These are phyloP conservation scores for Guadua angustifolia DNA, from an alignment of 176 grass and related monocot species.

Conservation along the genomic window DNA sequence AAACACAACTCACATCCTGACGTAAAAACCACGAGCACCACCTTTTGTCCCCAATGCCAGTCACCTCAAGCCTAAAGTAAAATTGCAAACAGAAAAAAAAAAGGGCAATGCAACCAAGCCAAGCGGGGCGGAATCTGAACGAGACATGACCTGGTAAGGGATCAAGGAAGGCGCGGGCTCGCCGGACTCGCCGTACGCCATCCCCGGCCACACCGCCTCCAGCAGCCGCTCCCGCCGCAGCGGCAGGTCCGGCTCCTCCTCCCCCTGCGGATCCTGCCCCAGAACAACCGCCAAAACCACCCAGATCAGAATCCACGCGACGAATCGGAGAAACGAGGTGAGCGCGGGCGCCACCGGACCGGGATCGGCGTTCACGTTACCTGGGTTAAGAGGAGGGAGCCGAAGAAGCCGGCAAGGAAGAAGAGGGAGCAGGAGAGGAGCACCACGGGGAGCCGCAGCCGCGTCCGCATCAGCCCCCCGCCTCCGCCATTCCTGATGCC, in stretches of 20 bases:
- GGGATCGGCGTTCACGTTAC: conserved; percentile 5
- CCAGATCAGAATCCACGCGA: conserved; percentile 35
- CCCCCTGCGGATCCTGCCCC: conserved; percentile 50
- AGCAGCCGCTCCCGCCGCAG: conserved; percentile 53
- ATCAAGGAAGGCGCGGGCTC: conserved; percentile 51
- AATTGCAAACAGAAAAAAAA: background rate
- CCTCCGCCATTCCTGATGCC: conserved; percentile 40
- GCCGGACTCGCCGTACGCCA: conserved; percentile 71
- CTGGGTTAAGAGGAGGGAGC: conserved; percentile 72
- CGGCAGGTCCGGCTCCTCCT: conserved; percentile 49
- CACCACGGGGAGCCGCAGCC: conserved; percentile 70
- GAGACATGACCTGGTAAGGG: conserved; percentile 61
- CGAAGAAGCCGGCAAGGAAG: conserved; percentile 88
- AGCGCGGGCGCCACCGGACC: background rate
- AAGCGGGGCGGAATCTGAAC: background rate
- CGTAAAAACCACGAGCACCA: conserved; percentile 9
- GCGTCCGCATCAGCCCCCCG: conserved; percentile 54
- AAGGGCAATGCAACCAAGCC: background rate
- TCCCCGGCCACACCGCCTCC: conserved; percentile 57
- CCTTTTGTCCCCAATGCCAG: background rate
- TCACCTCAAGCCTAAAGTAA: background rate
- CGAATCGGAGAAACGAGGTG: background rate
- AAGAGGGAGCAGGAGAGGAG: conserved; percentile 84
- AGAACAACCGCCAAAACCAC: conserved; percentile 2
- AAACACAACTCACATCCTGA: background rate